Evolutionary conservation across 2,329 filamentous ascomycete species (phyloP), one percentile per base, ranked within the genome.

Genomic region (Fusarium sp.): DNA sequence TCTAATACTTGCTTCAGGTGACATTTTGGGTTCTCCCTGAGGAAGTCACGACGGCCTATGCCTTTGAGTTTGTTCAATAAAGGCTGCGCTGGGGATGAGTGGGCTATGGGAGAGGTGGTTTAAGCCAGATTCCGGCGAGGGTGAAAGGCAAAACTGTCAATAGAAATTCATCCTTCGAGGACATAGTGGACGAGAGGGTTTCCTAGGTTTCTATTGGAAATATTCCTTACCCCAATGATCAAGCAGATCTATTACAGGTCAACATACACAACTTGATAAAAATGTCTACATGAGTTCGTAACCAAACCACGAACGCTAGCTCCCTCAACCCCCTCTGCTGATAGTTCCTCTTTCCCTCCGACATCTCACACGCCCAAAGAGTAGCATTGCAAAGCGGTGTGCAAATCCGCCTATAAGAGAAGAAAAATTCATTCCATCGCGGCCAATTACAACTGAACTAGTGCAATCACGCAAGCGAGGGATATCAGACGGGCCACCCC

Each of bases 381-480:
- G 11, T 11, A 20, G n/a, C 39, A 20, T 13, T 10, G 9, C 37
- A 1, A 9, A 11, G 9, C 18, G 10, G 2, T n/a, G 5, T 5
- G 10, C 37, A 39, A n/a, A 9, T 39, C 4, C 5, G 18, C 18
- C 8, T 5, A 39, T 18, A 10, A 27, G 4, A 27, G 27, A 48
- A 18, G 16, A 23, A 27, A 0, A 0, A 30, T 50, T 30, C 11
- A 4, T 9, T 5, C 25, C 8, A 27, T 27, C 4, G 5, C 3
- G 1, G 4, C 9, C 18, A 0, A 52, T 20, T 14, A 57, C 14
- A 37, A 8, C 54, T 57, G 23, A 27, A n/a, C 6, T 6, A 57
- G 54, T 13, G 23, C 32, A 37, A 57, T 2, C 10, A 7, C 23
- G 18, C 54, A 18, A 4, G 13, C 14, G 10, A 57, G 13, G 18